phyloP scores from a whole-genome alignment of 805 yeast species.

The Cyberlindnera saturnus region DNA sequence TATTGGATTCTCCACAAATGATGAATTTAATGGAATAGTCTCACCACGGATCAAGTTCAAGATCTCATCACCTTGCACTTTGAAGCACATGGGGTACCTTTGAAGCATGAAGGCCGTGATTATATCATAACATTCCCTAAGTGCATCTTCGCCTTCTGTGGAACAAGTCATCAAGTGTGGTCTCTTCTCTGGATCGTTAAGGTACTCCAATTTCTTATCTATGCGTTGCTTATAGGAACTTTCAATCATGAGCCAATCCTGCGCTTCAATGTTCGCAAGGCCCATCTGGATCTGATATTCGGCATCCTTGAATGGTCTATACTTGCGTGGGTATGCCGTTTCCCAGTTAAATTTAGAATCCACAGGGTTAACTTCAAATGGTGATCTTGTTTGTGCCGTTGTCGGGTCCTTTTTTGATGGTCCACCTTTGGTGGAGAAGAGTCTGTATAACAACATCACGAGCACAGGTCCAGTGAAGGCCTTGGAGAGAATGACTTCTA shows the following conservation, averaged over 20 bases:
- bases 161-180: constrained; percentile 25
- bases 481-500: neutral
- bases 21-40: constrained; percentile 12
- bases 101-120: constrained; percentile 8
- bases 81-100: constrained; percentile 15
- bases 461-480: neutral
- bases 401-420: neutral
- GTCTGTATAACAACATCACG: neutral
- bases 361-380: neutral
- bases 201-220: constrained; percentile 29
- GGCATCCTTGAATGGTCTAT: constrained; percentile 47
- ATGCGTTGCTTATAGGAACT: constrained; percentile 43
- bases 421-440: neutral
- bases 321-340: neutral
- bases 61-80: constrained; percentile 5
- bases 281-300: constrained; percentile 57
- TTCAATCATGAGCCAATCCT: constrained; percentile 56
- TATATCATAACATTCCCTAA: constrained; percentile 13
- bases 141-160: constrained; percentile 9
- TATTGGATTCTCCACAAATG: constrained; percentile 5
- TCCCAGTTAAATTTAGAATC: neutral
- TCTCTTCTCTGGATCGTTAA: constrained; percentile 23
- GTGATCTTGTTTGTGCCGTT: neutral
- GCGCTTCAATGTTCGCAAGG: constrained; percentile 35
- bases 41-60: constrained; percentile 15